Base-by-base conservation (phyloP, 306 rosid species). In the Arachis hypogaea region DNA sequence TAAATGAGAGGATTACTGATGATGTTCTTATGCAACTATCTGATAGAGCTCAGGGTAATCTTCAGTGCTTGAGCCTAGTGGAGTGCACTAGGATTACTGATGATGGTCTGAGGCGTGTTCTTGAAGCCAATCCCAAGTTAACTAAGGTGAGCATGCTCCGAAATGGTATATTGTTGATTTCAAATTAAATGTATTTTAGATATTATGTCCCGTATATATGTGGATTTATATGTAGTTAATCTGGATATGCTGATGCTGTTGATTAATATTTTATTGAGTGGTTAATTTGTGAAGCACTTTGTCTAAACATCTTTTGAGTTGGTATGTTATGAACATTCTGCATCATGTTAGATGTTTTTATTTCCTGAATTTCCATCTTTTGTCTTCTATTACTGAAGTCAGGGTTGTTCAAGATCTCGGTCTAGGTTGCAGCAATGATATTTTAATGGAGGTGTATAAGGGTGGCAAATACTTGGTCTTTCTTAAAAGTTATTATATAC, bases 51-150 rank as follows among this genome's bases (percentile, higher is more conserved):
- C 89, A 81, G 66, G 96, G 99, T 56, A 79, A 70, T 79, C 89
- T 95, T 61, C 86, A 83, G 69, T 80, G 92, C 82, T 75, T 95
- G 95, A 95, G 88, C 80, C 84, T 95, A 56, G 89, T 87, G 69
- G 92, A 87, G 76, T 95, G 99, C 81, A 69, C 84, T 7, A 85
- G 84, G 87, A 92, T 95, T 63, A 95, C 99, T 18, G 98, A 95
- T 62, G 89, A 90, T 75, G 92, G 96, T 74, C 79, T 95, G 61
- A 92, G 71, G 84, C 82, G 85, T 6, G 92, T 95, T 80, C 92
- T 92, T 79, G 87, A 87, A 82, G 82, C 71, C 68, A 95, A 92
- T 85, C 87, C 88, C 68, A 88, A 81, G 82, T 71, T 95, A 69
- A 79, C 75, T 74, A 92, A 85, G 94, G 98, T 95, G 29, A 83